Percentiles rank a stretch among this genome's conserved stretches.
Evolutionary conservation across 352 stramenopile genomes (phyloP).

Genomic region (Globisporangium megalacanthum): DNA sequence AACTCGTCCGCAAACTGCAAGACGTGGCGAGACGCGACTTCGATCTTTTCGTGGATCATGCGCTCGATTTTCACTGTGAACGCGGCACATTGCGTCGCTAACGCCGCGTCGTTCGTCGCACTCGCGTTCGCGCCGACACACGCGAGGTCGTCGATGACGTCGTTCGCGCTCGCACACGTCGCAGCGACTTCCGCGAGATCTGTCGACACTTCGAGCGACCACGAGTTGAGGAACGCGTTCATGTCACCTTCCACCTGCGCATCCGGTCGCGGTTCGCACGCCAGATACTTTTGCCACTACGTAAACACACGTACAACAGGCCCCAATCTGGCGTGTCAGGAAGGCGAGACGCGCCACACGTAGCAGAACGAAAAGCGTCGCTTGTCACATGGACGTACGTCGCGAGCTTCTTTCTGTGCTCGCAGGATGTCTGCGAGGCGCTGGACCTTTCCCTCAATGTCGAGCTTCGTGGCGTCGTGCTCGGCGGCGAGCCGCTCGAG

Average conservation of each 20-base stretch:
- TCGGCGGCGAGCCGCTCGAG: constrained; percentile 51
- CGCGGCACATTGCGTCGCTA: constrained; percentile 29
- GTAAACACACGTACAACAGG: not conserved
- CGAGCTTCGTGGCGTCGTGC: constrained; percentile 41
- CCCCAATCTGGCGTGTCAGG: not conserved
- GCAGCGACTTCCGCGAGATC: constrained; percentile 40
- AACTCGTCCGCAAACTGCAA: constrained; percentile 77
- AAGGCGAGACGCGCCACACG: not conserved
- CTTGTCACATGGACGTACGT: constrained; percentile 19
- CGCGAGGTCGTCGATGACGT: constrained; percentile 56
- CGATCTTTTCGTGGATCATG: constrained; percentile 60
- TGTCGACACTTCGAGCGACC: constrained; percentile 48
- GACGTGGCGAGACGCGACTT: constrained; percentile 55
- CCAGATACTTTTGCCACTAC: constrained; percentile 71
- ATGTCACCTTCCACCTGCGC: constrained; percentile 69
- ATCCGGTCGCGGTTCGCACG: constrained; percentile 62
- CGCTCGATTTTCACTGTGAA: constrained; percentile 50
- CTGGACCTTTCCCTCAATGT: constrained; percentile 53
- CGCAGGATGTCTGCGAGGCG: constrained; percentile 59
- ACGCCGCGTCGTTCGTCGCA: constrained; percentile 42
- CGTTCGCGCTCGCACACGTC: constrained; percentile 45
- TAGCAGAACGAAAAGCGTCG: not conserved
- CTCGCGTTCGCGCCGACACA: constrained; percentile 48
- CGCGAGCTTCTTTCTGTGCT: constrained; percentile 53
- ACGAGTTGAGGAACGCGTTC: constrained; percentile 81